These are phyloP conservation scores for Penicillium janthinellum DNA, from an alignment of 2,329 filamentous ascomycete species.

Conservation along the genomic window DNA sequence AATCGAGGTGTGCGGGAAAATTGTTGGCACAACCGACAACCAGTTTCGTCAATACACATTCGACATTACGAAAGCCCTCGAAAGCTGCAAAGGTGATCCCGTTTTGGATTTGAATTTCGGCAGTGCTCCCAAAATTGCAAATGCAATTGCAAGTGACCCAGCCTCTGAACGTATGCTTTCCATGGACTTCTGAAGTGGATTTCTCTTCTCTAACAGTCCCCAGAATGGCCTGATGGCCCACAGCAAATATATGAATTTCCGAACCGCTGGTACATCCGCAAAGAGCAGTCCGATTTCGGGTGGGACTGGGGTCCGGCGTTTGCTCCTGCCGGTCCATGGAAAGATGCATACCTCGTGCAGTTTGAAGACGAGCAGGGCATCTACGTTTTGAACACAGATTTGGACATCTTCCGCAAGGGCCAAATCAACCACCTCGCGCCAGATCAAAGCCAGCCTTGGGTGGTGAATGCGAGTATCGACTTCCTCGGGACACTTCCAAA, in stretches of 20 bases:
- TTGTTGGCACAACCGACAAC: constrained; percentile 61
- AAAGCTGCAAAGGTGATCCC: constrained; percentile 43
- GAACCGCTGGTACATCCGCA: constrained; percentile 60
- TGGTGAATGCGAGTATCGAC: constrained; percentile 64
- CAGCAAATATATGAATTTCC: constrained; percentile 55
- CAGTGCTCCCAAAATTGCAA: constrained; percentile 57
- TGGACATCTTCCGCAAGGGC: constrained; percentile 61
- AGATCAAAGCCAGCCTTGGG: constrained; percentile 59
- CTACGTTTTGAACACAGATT: constrained; percentile 55
- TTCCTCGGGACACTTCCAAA: constrained; percentile 53
- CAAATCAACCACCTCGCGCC: constrained; percentile 62
- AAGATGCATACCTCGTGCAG: constrained; percentile 60
- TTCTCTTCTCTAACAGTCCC: constrained; percentile 1
- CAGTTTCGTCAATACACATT: constrained; percentile 66
- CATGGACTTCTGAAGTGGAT: not conserved
- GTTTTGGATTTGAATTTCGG: constrained; percentile 58
- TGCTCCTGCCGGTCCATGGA: constrained; percentile 65
- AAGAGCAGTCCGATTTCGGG: constrained; percentile 65
- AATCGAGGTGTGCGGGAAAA: constrained; percentile 57
- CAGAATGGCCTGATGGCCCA: constrained; percentile 54
- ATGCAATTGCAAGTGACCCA: constrained; percentile 54
- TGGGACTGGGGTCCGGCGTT: constrained; percentile 67
- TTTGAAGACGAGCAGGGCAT: constrained; percentile 45
- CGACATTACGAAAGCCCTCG: constrained; percentile 54
- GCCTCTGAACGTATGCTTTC: constrained; percentile 47